phyloP scores from a whole-genome alignment of 2,329 filamentous ascomycete species.

The Aspergillus persii region DNA sequence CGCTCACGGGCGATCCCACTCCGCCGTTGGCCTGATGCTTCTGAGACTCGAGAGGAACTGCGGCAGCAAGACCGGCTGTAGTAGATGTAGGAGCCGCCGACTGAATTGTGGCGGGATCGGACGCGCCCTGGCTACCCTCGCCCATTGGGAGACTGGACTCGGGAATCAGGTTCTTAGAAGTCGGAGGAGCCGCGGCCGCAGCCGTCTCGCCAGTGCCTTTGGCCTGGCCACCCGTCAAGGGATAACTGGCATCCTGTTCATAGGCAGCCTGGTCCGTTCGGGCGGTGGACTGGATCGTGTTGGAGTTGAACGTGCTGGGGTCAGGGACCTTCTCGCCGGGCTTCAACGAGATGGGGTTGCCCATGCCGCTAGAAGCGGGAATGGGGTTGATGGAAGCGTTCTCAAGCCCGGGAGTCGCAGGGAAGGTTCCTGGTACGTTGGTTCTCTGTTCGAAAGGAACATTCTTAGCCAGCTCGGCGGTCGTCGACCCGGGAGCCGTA shows the following conservation, averaged over 20 bases:
- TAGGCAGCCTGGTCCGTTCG: slow-evolving; percentile 80
- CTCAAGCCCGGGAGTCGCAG: slow-evolving; percentile 63
- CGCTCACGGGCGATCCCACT: slow-evolving; percentile 17
- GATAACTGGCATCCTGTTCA: slow-evolving; percentile 64
- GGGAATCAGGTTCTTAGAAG: slow-evolving; percentile 68
- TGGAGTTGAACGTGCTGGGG: slow-evolving; percentile 59
- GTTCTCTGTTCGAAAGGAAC: slow-evolving; percentile 60
- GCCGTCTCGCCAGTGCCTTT: slow-evolving; percentile 38
- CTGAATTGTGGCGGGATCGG: slow-evolving; percentile 53
- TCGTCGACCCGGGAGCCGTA: slow-evolving; percentile 66
- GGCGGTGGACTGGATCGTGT: slow-evolving; percentile 66
- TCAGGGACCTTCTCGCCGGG: slow-evolving; percentile 81
- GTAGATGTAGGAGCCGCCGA: slow-evolving; percentile 51
- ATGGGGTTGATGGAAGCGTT: slow-evolving; percentile 55
- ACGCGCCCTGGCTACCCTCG: slow-evolving; percentile 35
- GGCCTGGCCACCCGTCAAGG: slow-evolving; percentile 38
- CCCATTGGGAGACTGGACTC: slow-evolving; percentile 78
- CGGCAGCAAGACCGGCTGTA: slow-evolving; percentile 45
- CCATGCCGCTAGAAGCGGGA: slow-evolving; percentile 55
- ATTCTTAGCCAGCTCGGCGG: slow-evolving; percentile 65
- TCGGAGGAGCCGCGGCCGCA: slow-evolving; percentile 48
- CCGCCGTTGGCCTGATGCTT: slow-evolving; percentile 19
- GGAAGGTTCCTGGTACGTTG: slow-evolving; percentile 64
- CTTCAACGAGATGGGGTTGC: slow-evolving; percentile 77
- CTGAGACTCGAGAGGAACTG: slow-evolving; percentile 44